phyloP scores from a whole-genome alignment of 2,329 filamentous ascomycete genomes.

The Penicillium sp. region DNA sequence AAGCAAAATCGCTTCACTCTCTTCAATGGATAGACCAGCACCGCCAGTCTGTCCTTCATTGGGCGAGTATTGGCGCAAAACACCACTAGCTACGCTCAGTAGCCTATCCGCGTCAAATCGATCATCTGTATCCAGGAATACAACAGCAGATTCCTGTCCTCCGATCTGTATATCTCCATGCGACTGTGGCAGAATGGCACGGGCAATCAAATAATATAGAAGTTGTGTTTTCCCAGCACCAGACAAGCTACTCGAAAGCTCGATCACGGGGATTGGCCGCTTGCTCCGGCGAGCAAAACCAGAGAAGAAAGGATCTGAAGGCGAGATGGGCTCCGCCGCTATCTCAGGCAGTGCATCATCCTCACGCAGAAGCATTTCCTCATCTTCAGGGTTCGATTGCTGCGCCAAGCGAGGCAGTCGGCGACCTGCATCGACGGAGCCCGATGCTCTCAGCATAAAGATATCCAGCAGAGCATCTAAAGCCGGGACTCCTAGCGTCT shows the following conservation, averaged over 20 bases:
- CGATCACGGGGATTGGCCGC: conserved; percentile 40
- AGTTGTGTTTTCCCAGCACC: conserved; percentile 55
- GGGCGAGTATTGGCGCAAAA: conserved; percentile 17
- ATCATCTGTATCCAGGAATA: conserved; percentile 53
- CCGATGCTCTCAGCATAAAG: conserved; percentile 26
- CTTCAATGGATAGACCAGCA: conserved; percentile 7
- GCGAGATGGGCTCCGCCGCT: neutral
- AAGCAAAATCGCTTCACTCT: conserved; percentile 29
- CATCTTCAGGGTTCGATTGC: conserved; percentile 6
- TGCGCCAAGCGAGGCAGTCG: conserved; percentile 1
- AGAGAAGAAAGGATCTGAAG: conserved; percentile 7
- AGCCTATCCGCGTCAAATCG: conserved; percentile 51
- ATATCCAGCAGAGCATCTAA: conserved; percentile 44
- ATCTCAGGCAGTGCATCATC: conserved; percentile 1
- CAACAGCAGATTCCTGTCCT: conserved; percentile 47
- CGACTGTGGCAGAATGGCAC: conserved; percentile 46
- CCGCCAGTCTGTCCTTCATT: conserved; percentile 5
- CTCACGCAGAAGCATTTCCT: conserved; percentile 13
- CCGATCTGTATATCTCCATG: conserved; percentile 30
- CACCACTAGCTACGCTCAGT: conserved; percentile 22
- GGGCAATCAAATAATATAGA: conserved; percentile 51
- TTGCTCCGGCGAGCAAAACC: conserved; percentile 7
- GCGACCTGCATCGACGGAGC: conserved; percentile 2
- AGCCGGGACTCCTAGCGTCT: conserved; percentile 41
- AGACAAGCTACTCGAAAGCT: conserved; percentile 49